Evolutionary conservation across 805 yeast genomes (phyloP).

Genomic region (Saccharomycopsis babjevae): DNA sequence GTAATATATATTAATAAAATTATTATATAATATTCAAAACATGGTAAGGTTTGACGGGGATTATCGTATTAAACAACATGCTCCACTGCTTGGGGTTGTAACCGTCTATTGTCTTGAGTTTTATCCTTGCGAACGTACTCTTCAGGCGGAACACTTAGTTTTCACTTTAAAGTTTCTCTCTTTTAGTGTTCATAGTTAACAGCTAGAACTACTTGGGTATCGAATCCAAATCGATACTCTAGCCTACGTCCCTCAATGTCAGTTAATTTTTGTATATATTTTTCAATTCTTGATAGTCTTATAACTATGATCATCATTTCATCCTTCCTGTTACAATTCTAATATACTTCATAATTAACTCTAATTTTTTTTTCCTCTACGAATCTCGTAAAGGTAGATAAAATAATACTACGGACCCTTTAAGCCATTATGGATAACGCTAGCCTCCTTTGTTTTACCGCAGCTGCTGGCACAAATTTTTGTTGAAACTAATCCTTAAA

Average conservation of each 20-base stretch:
- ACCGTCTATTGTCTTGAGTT: slow-evolving; percentile 20
- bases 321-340: slow-evolving; percentile 18
- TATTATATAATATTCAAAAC: slow-evolving; percentile 6
- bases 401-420: slow-evolving; percentile 20
- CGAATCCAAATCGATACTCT: slow-evolving; percentile 20
- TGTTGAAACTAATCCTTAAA: slow-evolving; percentile 15
- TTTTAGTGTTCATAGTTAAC: slow-evolving; percentile 18
- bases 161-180: slow-evolving; percentile 7
- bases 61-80: slow-evolving; percentile 21
- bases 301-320: slow-evolving; percentile 15
- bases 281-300: slow-evolving; percentile 17
- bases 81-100: slow-evolving; percentile 19
- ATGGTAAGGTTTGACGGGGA: slow-evolving; percentile 20
- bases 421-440: slow-evolving; percentile 20
- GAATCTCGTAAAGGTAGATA: too few relatives aligned
- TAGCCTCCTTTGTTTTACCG: slow-evolving; percentile 21
- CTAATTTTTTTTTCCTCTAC: slow-evolving; percentile 10
- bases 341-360: slow-evolving; percentile 7
- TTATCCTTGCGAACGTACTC: slow-evolving; percentile 18
- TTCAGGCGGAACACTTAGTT: slow-evolving; percentile 18
- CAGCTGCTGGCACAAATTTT: slow-evolving; percentile 22
- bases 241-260: slow-evolving; percentile 21
- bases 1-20: neutral
- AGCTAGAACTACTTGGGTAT: slow-evolving; percentile 19
- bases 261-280: slow-evolving; percentile 16